phyloP scores from a whole-genome alignment of 257 asterid genomes.

The Nicotiana tomentosiformis region DNA sequence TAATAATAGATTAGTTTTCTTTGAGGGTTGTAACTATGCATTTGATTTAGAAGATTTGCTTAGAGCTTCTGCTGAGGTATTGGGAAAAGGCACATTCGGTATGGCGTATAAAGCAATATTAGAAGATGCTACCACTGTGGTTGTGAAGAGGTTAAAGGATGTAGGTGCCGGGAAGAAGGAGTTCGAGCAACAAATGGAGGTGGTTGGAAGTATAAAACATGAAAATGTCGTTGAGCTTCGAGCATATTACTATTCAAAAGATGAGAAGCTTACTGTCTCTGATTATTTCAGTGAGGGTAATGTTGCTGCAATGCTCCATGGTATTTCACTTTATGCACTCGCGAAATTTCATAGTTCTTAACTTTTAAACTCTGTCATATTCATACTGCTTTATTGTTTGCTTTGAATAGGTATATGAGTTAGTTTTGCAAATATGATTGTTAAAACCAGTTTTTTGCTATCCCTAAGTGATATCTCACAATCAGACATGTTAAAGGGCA shows the following conservation, averaged over 20 bases:
- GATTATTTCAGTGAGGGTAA: conserved; percentile 76
- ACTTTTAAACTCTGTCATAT: background rate
- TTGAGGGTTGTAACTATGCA: conserved; percentile 80
- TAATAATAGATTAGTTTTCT: conserved; percentile 67
- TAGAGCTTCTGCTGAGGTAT: conserved; percentile 94
- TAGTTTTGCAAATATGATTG: background rate
- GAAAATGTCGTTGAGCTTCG: conserved; percentile 81
- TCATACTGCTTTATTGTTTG: background rate
- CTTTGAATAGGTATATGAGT: background rate
- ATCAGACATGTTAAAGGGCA: background rate
- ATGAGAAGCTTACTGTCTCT: conserved; percentile 91
- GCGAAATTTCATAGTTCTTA: background rate
- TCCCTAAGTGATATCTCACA: background rate
- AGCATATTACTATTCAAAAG: conserved; percentile 93
- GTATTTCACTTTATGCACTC: conserved; percentile 33
- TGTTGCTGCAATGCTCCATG: conserved; percentile 75
- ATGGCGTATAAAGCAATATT: conserved; percentile 78
- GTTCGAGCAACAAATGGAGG: conserved; percentile 81
- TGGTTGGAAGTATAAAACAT: conserved; percentile 73
- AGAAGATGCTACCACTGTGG: conserved; percentile 79
- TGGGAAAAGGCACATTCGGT: conserved; percentile 91
- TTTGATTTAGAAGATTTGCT: conserved; percentile 90
- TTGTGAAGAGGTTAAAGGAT: conserved; percentile 90
- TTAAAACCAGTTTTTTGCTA: background rate
- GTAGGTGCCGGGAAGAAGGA: conserved; percentile 81